Conservation (phyloP, 495 filamentous ascomycete genomes). For the Tuber brumale region DNA sequence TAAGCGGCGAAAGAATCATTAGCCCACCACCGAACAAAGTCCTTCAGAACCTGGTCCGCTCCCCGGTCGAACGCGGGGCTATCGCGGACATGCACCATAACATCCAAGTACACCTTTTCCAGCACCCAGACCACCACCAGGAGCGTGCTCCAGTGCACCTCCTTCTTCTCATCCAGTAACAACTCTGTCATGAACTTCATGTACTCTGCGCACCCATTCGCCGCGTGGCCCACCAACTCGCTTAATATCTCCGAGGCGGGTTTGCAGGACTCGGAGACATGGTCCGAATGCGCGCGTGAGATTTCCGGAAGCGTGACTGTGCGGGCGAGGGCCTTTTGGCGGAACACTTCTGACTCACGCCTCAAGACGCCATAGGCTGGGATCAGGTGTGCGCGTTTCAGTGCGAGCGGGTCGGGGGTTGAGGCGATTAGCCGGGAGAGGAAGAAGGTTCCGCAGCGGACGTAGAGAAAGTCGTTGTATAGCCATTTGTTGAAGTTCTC, state of each 20-base stretch:
- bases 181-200: slow-evolving; percentile 14
- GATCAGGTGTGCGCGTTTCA: neutral
- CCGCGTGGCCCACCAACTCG: slow-evolving; percentile 6
- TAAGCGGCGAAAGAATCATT: slow-evolving; percentile 15
- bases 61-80: neutral
- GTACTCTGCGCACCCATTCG: slow-evolving; percentile 12
- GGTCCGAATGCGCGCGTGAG: slow-evolving; percentile 2
- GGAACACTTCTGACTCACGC: slow-evolving; percentile 12
- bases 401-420: slow-evolving; percentile 4
- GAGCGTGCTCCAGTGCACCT: slow-evolving; percentile 14
- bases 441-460: slow-evolving; percentile 11
- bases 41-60: slow-evolving; percentile 7
- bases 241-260: neutral
- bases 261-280: neutral
- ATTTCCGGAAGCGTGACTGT: slow-evolving; percentile 10
- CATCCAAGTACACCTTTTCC: slow-evolving; percentile 17
- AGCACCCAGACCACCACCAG: slow-evolving; percentile 17
- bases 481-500: slow-evolving; percentile 40
- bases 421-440: slow-evolving; percentile 10
- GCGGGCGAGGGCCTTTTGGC: slow-evolving; percentile 7
- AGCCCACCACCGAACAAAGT: slow-evolving; percentile 20
- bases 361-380: slow-evolving; percentile 8
- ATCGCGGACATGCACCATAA: slow-evolving; percentile 8
- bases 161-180: neutral
- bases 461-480: slow-evolving; percentile 43